Conservation (phyloP, 2,329 filamentous ascomycete species). For the Aspergillus pseudoterreus region DNA sequence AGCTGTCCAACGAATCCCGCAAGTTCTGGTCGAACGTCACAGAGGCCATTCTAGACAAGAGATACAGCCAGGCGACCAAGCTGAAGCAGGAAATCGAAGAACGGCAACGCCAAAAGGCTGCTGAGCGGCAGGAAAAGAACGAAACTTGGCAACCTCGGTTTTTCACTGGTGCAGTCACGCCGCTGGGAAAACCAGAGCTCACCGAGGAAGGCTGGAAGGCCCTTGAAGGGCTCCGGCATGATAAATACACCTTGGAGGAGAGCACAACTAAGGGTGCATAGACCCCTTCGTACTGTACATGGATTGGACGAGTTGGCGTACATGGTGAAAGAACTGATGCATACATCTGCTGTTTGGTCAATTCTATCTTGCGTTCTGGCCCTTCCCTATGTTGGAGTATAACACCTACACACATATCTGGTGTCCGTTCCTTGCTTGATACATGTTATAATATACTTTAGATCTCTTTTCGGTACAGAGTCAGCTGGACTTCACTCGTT, state of each 20-base stretch:
- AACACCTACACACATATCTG: not conserved
- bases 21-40: conserved; percentile 87
- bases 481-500: not conserved
- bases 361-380: not conserved
- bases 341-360: not conserved
- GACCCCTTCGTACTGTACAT: conserved; percentile 4
- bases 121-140: conserved; percentile 68
- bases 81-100: conserved; percentile 93
- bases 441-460: not conserved
- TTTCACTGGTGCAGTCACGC: conserved; percentile 65
- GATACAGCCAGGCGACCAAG: conserved; percentile 77
- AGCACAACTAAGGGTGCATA: conserved; percentile 33
- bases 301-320: conserved; percentile 17
- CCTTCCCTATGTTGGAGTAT: not conserved
- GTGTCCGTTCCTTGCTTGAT: not conserved
- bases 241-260: conserved; percentile 48
- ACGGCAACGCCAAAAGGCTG: conserved; percentile 76
- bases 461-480: not conserved
- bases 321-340: conserved; percentile 19
- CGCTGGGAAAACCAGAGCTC: conserved; percentile 59
- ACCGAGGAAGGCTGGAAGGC: conserved; percentile 59
- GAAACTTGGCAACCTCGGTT: conserved; percentile 81
- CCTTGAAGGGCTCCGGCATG: conserved; percentile 54
- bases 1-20: conserved; percentile 85
- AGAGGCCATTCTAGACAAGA: conserved; percentile 75